Conservation (phyloP, 108 stramenopile species). For the Skeletonema tropicum region DNA sequence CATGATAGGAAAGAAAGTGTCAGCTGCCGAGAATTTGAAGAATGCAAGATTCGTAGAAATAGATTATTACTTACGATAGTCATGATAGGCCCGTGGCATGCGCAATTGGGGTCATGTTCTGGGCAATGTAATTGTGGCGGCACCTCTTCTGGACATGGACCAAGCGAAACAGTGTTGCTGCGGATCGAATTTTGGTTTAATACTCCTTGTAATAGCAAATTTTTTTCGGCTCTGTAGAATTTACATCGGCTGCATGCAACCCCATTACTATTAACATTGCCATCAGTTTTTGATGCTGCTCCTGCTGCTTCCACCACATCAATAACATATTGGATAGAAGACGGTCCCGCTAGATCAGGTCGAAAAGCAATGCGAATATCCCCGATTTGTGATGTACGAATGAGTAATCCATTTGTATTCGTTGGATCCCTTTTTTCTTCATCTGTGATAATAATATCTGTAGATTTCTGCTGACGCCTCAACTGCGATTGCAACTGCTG, state of each 20-base stretch:
- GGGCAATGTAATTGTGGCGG: constrained; percentile 54
- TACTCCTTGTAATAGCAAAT: constrained; percentile 74
- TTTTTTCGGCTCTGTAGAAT: constrained; percentile 77
- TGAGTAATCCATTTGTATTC: not conserved
- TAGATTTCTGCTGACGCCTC: not conserved
- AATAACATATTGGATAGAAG: constrained; percentile 66
- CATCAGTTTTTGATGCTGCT: not conserved
- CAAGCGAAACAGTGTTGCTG: constrained; percentile 25
- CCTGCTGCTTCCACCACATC: constrained; percentile 29
- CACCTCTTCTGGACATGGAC: constrained; percentile 59
- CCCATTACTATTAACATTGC: not conserved
- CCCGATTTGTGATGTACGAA: constrained; percentile 23
- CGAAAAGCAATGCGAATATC: constrained; percentile 58
- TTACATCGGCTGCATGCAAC: constrained; percentile 61
- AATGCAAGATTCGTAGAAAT: too few relatives aligned
- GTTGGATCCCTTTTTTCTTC: not conserved
- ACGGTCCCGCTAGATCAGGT: constrained; percentile 54
- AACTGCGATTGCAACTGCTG: not conserved
- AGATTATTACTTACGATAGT: too few relatives aligned
- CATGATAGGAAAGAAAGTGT: too few relatives aligned
- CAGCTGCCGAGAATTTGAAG: too few relatives aligned
- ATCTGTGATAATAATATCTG: not conserved
- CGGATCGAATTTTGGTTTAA: constrained; percentile 35
- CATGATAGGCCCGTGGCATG: constrained; percentile 78
- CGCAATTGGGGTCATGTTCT: constrained; percentile 65